Base-by-base conservation (phyloP, 2,329 filamentous ascomycete genomes). In the Calonectria crousiana region DNA sequence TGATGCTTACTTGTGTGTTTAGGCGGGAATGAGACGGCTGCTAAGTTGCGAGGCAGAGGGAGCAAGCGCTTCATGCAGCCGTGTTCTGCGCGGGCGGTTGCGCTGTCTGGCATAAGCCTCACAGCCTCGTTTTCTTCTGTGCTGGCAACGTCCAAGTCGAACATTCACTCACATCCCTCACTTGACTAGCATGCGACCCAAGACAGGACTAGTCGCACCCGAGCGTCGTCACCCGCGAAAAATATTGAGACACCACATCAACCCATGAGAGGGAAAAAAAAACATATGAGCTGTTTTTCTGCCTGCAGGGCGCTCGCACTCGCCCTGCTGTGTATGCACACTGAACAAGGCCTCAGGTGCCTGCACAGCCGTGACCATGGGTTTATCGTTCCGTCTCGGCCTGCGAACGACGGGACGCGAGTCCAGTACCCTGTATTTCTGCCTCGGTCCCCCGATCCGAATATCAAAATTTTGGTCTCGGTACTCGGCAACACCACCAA, bases 361-460 rank as follows among this genome's bases (percentile, higher is more conserved):
- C 38, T 41, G 36, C 34, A 41, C 56, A 34, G 56, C 56, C 28
- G 14, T 62, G 34, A 18, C 34, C 56, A 28, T 11, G 34, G 32
- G 56, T n/a, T 58, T 41, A 14, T 34, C 56, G 26, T 60, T 60
- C 11, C 11, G 23, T 28, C 32, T 11, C 14, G 14, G 56, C 26
- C 14, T 62, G 56, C 23, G 16, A 41, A 30, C 23, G 23, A 30
- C 26, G 10, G 44, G 9, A 13, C 44, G 41, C 41, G 14, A 34
- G 38, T n/a, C 20, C 52, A 16, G 10, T 30, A 9, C 32, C 32
- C 53, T 34, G 32, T 34, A 62, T 41, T 36, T 62, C 56, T 41
- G 56, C 56, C 56, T 62, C 56, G 56, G 56, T 41, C 38, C 56
- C 36, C 18, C 26, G 56, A 62, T 62, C 56, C 56, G 56, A 62